phyloP scores from a whole-genome alignment of 345 rosid species.

The Euphorbia tirucalli region DNA sequence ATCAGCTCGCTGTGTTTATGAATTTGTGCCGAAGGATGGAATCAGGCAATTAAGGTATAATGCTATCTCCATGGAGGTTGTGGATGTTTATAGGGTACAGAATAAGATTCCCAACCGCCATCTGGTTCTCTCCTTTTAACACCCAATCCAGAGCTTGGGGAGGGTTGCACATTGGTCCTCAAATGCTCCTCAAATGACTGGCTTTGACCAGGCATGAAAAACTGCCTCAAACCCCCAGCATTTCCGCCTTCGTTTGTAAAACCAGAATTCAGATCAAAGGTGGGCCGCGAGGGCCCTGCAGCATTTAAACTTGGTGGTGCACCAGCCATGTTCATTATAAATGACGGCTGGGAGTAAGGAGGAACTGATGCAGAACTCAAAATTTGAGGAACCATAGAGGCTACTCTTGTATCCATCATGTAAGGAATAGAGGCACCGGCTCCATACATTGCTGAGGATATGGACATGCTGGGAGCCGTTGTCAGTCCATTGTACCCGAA shows the following conservation, averaged over 20 bases:
- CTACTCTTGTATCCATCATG: conserved; percentile 65
- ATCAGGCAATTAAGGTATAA: neutral
- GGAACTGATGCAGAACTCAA: conserved; percentile 52
- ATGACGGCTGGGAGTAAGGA: conserved; percentile 52
- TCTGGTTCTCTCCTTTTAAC: conserved; percentile 87
- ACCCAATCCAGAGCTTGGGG: conserved; percentile 61
- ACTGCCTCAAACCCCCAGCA: conserved; percentile 52
- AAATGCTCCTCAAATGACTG: conserved; percentile 55
- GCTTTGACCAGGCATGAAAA: conserved; percentile 54
- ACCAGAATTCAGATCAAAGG: conserved; percentile 66
- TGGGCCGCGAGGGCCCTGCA: conserved; percentile 51
- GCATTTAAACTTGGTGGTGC: conserved; percentile 49
- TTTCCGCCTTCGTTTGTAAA: conserved; percentile 59
- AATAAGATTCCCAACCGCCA: conserved; percentile 59
- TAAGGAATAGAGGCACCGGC: conserved; percentile 68
- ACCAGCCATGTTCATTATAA: conserved; percentile 61
- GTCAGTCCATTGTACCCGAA: conserved; percentile 58
- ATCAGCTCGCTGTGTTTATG: conserved; percentile 25
- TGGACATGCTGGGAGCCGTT: conserved; percentile 49
- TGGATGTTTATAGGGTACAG: conserved; percentile 42
- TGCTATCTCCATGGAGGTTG: conserved; percentile 72
- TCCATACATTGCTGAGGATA: conserved; percentile 56
- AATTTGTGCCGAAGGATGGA: conserved; percentile 14
- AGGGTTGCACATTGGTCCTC: conserved; percentile 49
- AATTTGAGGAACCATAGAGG: conserved; percentile 63